Conservation (phyloP, 2,329 filamentous ascomycete species). For the Coleophoma eucalyptorum region DNA sequence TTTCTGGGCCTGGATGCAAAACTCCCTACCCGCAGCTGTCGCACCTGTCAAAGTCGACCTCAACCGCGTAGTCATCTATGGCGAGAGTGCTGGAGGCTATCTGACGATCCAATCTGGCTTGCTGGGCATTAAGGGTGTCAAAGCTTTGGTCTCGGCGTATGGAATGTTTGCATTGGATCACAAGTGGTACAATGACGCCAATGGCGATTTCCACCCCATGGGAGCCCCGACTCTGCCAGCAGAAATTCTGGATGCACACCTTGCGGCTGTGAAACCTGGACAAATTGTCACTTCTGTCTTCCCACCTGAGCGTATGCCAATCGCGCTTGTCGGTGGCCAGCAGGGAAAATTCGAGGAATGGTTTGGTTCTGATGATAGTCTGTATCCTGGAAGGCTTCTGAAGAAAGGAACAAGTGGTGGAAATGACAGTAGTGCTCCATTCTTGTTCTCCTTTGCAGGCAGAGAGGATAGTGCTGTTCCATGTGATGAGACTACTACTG, state of each 20-base stretch:
- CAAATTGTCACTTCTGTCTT: background rate
- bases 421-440: no score
- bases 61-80: background rate
- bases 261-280: background rate
- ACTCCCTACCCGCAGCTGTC: background rate
- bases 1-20: constrained; percentile 42
- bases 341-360: no score
- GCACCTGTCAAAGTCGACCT: background rate
- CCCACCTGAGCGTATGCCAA: no score
- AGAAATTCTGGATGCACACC: background rate
- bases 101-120: background rate
- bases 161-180: background rate
- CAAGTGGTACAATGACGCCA: background rate
- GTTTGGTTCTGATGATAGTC: background rate
- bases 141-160: background rate
- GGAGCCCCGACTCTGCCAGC: background rate
- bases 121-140: background rate
- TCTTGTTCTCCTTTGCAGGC: no score
- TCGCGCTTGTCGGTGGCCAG: no score
- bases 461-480: no score
- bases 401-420: background rate
- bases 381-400: background rate
- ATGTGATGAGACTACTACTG: background rate
- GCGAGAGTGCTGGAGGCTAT: background rate
- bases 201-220: background rate